Conservation (phyloP, 305 asterid genomes). For the Fraxinus platypoda region DNA sequence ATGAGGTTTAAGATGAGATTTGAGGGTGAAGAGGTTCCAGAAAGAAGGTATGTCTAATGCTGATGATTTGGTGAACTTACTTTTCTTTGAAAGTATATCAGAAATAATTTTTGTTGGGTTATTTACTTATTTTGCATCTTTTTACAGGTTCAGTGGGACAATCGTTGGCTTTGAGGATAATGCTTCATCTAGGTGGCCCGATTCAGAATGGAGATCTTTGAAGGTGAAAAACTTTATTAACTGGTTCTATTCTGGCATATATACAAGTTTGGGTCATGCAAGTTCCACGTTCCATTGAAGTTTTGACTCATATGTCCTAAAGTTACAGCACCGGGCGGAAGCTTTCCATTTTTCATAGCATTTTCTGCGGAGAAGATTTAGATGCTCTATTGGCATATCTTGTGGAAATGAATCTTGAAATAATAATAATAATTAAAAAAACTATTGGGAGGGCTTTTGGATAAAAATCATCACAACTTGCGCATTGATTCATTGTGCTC, state of each 20-base stretch:
- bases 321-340: not conserved
- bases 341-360: not conserved
- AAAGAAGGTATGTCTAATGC: conserved; percentile 64
- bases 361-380: not conserved
- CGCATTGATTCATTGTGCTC: conserved; percentile 4
- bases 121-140: conserved; percentile 1
- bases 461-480: conserved; percentile 9
- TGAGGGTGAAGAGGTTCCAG: conserved; percentile 97
- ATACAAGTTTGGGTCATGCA: not conserved
- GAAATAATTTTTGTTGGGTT: not conserved
- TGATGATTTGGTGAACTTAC: not conserved
- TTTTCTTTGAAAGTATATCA: not conserved
- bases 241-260: not conserved
- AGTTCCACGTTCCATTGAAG: conserved; percentile 12
- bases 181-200: conserved; percentile 70
- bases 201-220: conserved; percentile 89
- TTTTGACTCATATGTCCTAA: not conserved
- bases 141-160: conserved; percentile 88
- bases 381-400: not conserved
- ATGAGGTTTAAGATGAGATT: conserved; percentile 97
- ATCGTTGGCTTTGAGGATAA: conserved; percentile 76
- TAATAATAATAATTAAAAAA: not conserved
- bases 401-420: conserved; percentile 12
- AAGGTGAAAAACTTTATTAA: conserved; percentile 45
- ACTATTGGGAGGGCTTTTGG: conserved; percentile 12